These are phyloP conservation scores for Dichomitus squalens DNA, from an alignment of 1,284 basidiomycete species.

Conservation along the genomic window DNA sequence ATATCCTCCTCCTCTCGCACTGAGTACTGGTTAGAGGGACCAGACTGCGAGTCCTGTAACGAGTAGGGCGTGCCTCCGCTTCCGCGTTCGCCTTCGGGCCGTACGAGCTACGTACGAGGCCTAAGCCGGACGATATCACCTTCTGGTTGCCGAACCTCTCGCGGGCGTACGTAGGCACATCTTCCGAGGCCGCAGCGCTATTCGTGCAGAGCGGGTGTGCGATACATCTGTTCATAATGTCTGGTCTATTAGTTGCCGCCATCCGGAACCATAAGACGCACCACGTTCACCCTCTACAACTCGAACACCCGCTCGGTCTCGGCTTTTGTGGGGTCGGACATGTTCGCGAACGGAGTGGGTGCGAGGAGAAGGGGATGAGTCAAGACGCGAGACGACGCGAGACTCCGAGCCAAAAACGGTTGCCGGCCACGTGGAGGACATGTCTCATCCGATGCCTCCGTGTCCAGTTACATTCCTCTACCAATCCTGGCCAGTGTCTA, in stretches of 20 bases:
- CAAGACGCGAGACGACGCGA: not conserved
- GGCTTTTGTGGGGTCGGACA: slow-evolving; percentile 75
- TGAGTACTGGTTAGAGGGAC: slow-evolving; percentile 95
- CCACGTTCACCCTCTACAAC: slow-evolving; percentile 89
- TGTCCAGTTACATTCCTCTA: no score
- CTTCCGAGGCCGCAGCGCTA: slow-evolving; percentile 47
- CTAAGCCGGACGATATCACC: slow-evolving; percentile 97
- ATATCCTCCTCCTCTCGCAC: slow-evolving; percentile 92
- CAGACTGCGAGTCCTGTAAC: slow-evolving; percentile 93
- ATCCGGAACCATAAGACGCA: slow-evolving; percentile 30
- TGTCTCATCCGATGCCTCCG: no score
- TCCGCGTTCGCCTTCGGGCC: slow-evolving; percentile 77
- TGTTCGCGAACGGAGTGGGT: slow-evolving; percentile 27
- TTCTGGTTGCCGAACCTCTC: slow-evolving; percentile 94
- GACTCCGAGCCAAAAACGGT: no score
- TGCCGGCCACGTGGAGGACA: no score
- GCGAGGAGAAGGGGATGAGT: no score
- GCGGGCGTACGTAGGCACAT: slow-evolving; percentile 80
- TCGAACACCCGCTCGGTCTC: slow-evolving; percentile 83
- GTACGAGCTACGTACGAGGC: slow-evolving; percentile 90
- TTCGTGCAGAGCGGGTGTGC: no score
- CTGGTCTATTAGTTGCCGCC: slow-evolving; percentile 23
- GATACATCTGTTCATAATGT: slow-evolving; percentile 66
- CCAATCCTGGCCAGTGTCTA: no score
- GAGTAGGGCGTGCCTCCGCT: slow-evolving; percentile 77